These are phyloP conservation scores for Quercus lobata DNA, from an alignment of 331 rosid genomes.

Conservation along the genomic window DNA sequence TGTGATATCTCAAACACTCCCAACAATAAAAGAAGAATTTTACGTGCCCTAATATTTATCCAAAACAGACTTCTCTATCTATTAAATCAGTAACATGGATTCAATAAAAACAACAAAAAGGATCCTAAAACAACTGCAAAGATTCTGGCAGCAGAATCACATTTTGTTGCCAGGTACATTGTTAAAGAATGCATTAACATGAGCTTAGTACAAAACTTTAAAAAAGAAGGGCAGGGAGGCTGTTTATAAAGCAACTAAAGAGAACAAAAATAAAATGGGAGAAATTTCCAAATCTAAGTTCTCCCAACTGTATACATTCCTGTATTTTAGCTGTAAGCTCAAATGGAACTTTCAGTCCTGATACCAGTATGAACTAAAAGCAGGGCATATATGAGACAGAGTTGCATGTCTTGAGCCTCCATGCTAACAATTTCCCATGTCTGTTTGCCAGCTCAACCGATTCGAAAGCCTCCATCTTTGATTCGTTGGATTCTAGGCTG, in stretches of 20 bases:
- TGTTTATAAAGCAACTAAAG: background rate
- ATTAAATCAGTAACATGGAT: background rate
- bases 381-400: background rate
- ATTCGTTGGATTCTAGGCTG: too few species aligned
- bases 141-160: background rate
- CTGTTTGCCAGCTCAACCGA: too few species aligned
- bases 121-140: background rate
- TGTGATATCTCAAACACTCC: background rate
- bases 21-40: background rate
- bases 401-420: background rate
- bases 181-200: background rate
- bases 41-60: background rate
- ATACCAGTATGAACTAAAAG: background rate
- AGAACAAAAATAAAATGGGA: background rate
- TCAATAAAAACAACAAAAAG: too few species aligned
- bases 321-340: background rate
- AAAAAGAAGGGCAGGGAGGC: background rate
- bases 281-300: background rate
- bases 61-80: background rate
- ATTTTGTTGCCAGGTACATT: background rate
- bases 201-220: too few species aligned
- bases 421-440: background rate
- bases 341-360: background rate
- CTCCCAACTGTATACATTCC: background rate
- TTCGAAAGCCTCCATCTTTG: too few species aligned